Percentiles rank a stretch among this genome's conserved stretches.
Conservation (phyloP, 75 land plant species). For the Picea glauca region DNA sequence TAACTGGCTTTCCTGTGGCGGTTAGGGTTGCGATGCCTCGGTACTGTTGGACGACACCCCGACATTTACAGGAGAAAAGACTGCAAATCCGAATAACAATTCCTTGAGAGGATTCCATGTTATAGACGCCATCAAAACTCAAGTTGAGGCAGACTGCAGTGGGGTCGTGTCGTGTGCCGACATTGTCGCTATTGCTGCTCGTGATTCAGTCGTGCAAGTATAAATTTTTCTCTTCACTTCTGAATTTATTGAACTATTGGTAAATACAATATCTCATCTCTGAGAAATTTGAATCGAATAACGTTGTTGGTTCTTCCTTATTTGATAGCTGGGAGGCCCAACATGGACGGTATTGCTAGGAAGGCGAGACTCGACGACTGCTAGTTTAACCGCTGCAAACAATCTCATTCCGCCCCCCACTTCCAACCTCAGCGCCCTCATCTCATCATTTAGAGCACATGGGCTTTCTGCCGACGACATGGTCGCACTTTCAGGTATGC, state of each 20-base stretch:
- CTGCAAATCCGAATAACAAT: neutral
- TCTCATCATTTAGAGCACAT: neutral
- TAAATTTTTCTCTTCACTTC: neutral
- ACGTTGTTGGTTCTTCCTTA: no score
- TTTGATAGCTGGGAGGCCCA: conserved; percentile 10
- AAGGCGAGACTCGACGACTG: conserved; percentile 13
- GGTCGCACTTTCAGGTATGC: neutral
- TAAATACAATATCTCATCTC: neutral
- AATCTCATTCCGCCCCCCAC: neutral
- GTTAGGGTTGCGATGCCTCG: conserved; percentile 15
- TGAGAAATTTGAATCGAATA: neutral
- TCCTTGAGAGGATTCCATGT: conserved; percentile 11
- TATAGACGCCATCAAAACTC: conserved; percentile 10
- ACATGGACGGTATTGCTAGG: conserved; percentile 11
- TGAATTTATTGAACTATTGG: neutral
- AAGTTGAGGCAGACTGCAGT: conserved; percentile 8
- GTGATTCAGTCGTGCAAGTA: neutral
- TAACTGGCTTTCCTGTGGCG: neutral
- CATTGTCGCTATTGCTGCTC: conserved; percentile 15
- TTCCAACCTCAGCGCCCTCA: neutral
- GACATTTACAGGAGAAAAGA: neutral
- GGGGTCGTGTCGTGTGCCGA: conserved; percentile 10
- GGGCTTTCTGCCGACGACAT: neutral
- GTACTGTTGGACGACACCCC: conserved; percentile 3
- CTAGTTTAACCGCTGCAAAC: conserved; percentile 12